These are phyloP conservation scores for Beta corolliflora DNA, from an alignment of 179 eudicot genomes.

Conservation along the genomic window DNA sequence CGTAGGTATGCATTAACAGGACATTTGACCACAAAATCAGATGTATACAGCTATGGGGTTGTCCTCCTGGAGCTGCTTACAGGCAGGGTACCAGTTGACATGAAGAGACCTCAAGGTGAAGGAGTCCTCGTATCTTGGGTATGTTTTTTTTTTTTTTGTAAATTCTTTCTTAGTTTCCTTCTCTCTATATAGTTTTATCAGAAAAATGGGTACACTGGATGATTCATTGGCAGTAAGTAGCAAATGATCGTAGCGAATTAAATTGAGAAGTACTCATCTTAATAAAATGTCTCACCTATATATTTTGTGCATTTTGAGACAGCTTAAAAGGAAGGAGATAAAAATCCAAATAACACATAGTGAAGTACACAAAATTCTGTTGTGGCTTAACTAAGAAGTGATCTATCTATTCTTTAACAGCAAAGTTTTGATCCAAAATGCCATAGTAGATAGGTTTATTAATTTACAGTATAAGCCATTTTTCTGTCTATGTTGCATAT, in stretches of 20 bases:
- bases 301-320: neutral
- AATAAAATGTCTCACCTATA: neutral
- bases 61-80: constrained; percentile 91
- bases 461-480: too few relatives aligned
- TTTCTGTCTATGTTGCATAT: too few relatives aligned
- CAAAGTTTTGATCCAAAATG: neutral
- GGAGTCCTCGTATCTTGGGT: constrained; percentile 95
- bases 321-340: neutral
- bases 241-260: neutral
- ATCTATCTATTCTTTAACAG: neutral
- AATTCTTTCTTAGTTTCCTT: constrained; percentile 18
- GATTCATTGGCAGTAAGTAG: neutral
- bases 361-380: neutral
- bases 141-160: constrained; percentile 33
- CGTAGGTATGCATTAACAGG: constrained; percentile 90
- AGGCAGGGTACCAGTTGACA: constrained; percentile 90
- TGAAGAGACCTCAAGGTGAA: constrained; percentile 87
- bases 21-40: constrained; percentile 91
- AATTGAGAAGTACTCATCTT: neutral
- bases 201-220: neutral
- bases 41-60: constrained; percentile 94
- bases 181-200: too few relatives aligned
- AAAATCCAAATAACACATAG: neutral
- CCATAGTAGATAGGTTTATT: neutral
- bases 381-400: neutral